A percentile compares a stretch with the other conserved stretches of the same genome.
Conservation (phyloP, 768 basidiomycete genomes). For the Lenzites betulinus region DNA sequence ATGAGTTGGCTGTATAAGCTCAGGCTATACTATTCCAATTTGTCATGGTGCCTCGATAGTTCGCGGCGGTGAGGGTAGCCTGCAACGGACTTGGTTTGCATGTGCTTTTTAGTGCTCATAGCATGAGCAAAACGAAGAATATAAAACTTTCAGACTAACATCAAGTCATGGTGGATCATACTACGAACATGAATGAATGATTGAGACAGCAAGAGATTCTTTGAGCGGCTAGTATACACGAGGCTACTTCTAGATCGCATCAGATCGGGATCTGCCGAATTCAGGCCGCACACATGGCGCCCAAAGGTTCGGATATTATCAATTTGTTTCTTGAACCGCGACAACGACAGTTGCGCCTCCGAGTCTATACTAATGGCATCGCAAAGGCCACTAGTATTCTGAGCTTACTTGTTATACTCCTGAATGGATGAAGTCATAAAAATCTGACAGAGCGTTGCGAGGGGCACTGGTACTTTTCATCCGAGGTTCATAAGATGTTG, state of each 20-base stretch:
- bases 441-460: background rate
- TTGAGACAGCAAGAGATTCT: background rate
- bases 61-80: too few species aligned
- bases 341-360: background rate
- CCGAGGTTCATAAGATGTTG: slow-evolving; percentile 11
- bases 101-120: too few species aligned
- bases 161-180: too few species aligned
- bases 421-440: too few species aligned
- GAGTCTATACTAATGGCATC: background rate
- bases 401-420: too few species aligned
- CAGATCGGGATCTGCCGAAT: background rate
- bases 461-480: background rate
- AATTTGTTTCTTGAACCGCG: background rate
- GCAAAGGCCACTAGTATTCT: too few species aligned
- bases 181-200: background rate
- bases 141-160: too few species aligned
- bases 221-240: slow-evolving; percentile 3
- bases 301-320: background rate
- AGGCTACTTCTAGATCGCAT: background rate
- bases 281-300: background rate
- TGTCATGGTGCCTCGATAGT: too few species aligned
- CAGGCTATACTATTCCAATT: too few species aligned
- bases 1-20: too few species aligned
- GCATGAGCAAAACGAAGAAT: too few species aligned
- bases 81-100: too few species aligned